These are phyloP conservation scores for Arabidopsis suecica DNA, from an alignment of 345 rosid species.

Conservation along the genomic window DNA sequence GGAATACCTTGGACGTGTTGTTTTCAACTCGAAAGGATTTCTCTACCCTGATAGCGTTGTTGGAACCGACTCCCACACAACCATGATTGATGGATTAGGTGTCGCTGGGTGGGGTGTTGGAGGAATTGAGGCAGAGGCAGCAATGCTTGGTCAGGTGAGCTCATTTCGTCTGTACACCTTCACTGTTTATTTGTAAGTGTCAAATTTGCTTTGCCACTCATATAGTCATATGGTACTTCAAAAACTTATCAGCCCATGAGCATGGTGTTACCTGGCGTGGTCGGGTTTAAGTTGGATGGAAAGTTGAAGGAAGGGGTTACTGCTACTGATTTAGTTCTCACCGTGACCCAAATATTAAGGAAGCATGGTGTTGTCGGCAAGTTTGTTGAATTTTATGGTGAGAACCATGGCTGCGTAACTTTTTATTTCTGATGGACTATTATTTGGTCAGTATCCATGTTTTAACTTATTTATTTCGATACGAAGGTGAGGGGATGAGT, in stretches of 20 bases:
- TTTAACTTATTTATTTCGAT: constrained; percentile 5
- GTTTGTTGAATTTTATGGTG: constrained; percentile 89
- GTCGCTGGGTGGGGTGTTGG: constrained; percentile 98
- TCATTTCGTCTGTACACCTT: constrained; percentile 5
- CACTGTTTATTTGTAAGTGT: constrained; percentile 4
- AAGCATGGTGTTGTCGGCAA: constrained; percentile 96
- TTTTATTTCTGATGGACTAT: not conserved
- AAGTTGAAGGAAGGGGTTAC: constrained; percentile 75
- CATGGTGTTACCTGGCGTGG: constrained; percentile 94
- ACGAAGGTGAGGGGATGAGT: constrained; percentile 82
- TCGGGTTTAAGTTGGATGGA: constrained; percentile 79
- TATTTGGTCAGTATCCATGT: constrained; percentile 1
- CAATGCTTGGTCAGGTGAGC: constrained; percentile 89
- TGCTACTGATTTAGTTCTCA: constrained; percentile 92
- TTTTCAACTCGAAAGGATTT: constrained; percentile 69
- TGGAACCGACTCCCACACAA: constrained; percentile 90
- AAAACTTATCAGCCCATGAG: constrained; percentile 75
- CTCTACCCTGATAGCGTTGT: constrained; percentile 93
- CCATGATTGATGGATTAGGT: constrained; percentile 94
- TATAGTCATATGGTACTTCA: constrained; percentile 34
- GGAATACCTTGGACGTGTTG: constrained; percentile 89
- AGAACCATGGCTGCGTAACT: constrained; percentile 28
- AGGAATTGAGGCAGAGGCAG: constrained; percentile 91
- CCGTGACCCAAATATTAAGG: constrained; percentile 83
- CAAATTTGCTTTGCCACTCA: constrained; percentile 22